These are phyloP conservation scores for Penicillium egyptiacum DNA, from an alignment of 495 filamentous ascomycete species.

Conservation along the genomic window DNA sequence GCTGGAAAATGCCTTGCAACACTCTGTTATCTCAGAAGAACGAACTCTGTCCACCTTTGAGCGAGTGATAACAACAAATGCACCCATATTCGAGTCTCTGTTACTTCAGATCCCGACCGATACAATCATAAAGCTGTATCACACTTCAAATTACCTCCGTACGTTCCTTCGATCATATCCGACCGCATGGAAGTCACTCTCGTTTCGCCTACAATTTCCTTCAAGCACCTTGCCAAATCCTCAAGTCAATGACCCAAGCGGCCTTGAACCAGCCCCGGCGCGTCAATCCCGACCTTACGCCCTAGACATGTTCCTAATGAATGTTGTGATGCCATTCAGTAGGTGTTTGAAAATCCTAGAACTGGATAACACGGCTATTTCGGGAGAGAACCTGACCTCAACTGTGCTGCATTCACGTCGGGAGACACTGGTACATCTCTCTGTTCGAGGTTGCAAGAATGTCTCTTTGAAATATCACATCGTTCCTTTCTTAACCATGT, in stretches of 20 bases:
- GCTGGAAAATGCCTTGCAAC: slow-evolving; percentile 33
- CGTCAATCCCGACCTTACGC: slow-evolving; percentile 57
- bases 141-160: slow-evolving; percentile 55
- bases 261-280: slow-evolving; percentile 36
- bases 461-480: slow-evolving; percentile 66
- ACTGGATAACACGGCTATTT: slow-evolving; percentile 62
- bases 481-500: slow-evolving; percentile 57
- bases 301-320: slow-evolving; percentile 57
- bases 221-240: slow-evolving; percentile 39
- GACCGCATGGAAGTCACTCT: slow-evolving; percentile 60
- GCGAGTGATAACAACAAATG: slow-evolving; percentile 52
- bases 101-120: slow-evolving; percentile 58
- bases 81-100: slow-evolving; percentile 58
- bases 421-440: slow-evolving; percentile 57
- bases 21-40: slow-evolving; percentile 28
- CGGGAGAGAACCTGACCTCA: slow-evolving; percentile 54
- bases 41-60: slow-evolving; percentile 51
- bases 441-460: slow-evolving; percentile 64
- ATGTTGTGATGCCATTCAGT: slow-evolving; percentile 55
- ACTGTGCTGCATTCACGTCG: slow-evolving; percentile 54
- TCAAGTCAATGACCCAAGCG: slow-evolving; percentile 37
- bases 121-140: slow-evolving; percentile 57
- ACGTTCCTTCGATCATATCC: slow-evolving; percentile 57
- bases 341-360: slow-evolving; percentile 56
- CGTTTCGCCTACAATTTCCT: slow-evolving; percentile 55